phyloP scores from a whole-genome alignment of 202 grass and related monocot species.

The Zizania palustris region DNA sequence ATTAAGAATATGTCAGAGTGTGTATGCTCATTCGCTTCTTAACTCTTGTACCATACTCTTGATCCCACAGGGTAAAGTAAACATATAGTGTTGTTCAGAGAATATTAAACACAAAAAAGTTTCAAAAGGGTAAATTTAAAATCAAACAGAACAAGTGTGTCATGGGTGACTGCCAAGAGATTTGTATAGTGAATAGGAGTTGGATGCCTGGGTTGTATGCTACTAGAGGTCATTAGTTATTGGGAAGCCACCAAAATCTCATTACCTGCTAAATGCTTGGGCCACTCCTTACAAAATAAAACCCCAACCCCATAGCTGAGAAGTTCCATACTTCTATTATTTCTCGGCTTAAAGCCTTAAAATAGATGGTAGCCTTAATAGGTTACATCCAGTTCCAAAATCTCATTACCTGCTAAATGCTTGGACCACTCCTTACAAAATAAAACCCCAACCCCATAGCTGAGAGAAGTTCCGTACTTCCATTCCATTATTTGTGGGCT shows the following conservation, averaged over 20 bases:
- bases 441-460: no score
- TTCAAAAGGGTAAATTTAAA: slow-evolving; percentile 4
- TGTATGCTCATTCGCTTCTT: background rate
- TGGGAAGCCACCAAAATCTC: background rate
- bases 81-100: slow-evolving; percentile 7
- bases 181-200: slow-evolving; percentile 15
- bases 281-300: slow-evolving; percentile 13
- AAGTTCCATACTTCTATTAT: slow-evolving; percentile 1
- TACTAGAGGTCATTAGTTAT: background rate
- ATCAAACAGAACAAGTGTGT: background rate
- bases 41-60: slow-evolving; percentile 4
- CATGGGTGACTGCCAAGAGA: slow-evolving; percentile 13
- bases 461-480: no score
- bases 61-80: slow-evolving; percentile 13
- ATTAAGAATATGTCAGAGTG: background rate
- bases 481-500: slow-evolving; percentile 1
- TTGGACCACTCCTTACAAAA: no score
- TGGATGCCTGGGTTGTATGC: background rate
- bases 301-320: background rate
- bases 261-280: slow-evolving; percentile 22
- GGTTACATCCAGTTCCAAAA: no score
- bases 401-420: no score
- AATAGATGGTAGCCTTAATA: background rate
- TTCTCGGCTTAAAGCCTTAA: background rate
- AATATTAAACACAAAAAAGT: background rate